These are phyloP conservation scores for Saccharomyces hybrid DNA, from an alignment of 1,139 yeast species.

Conservation along the genomic window DNA sequence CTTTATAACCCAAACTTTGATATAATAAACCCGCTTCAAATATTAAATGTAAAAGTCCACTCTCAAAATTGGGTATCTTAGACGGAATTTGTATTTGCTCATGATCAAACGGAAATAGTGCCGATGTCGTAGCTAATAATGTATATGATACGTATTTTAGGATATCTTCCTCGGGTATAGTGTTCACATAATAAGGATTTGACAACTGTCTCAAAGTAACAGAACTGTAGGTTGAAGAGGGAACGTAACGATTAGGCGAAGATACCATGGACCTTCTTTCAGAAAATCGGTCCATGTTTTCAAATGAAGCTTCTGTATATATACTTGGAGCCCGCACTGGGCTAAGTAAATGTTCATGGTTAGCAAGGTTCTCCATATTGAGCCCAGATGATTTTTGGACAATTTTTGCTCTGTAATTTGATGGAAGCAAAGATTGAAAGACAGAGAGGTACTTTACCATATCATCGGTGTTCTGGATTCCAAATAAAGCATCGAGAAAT, in stretches of 20 bases:
- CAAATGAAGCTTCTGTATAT: constrained; percentile 33
- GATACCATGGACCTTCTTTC: constrained; percentile 32
- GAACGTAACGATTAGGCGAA: constrained; percentile 12
- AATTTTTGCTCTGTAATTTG: not conserved
- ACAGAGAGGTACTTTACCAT: constrained; percentile 16
- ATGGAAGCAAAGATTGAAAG: constrained; percentile 11
- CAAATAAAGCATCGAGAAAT: constrained; percentile 14
- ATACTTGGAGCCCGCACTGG: constrained; percentile 20
- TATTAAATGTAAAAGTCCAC: constrained; percentile 49
- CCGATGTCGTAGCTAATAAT: constrained; percentile 66
- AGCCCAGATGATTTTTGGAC: constrained; percentile 4
- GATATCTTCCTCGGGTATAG: constrained; percentile 43
- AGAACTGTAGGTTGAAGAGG: constrained; percentile 9
- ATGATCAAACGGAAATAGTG: constrained; percentile 43
- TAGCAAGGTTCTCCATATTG: constrained; percentile 14
- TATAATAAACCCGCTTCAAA: constrained; percentile 72
- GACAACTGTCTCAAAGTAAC: constrained; percentile 23
- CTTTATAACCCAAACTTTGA: constrained; percentile 36
- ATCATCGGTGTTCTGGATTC: constrained; percentile 14
- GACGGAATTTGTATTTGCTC: constrained; percentile 41
- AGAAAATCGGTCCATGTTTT: constrained; percentile 32
- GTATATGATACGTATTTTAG: constrained; percentile 57
- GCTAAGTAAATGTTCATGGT: constrained; percentile 15
- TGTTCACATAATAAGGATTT: constrained; percentile 26
- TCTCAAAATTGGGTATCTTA: constrained; percentile 48